A percentile compares a stretch with the other conserved stretches of the same genome.
Evolutionary conservation across 2,329 filamentous ascomycete species (phyloP).

Genomic region (Sclerotinia glacialis): DNA sequence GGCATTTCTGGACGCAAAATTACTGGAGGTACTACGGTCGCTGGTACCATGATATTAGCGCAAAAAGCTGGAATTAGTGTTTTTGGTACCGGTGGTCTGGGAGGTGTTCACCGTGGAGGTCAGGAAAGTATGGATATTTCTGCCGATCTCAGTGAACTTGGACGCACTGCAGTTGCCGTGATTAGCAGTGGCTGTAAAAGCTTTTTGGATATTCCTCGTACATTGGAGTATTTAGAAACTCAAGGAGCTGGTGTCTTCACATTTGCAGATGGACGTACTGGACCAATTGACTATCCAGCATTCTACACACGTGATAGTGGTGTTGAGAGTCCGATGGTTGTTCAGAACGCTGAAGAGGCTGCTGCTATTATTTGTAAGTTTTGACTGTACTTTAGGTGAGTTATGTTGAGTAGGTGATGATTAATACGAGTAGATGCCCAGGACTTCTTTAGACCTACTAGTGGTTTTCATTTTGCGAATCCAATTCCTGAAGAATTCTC

Average conservation of each 20-base stretch:
- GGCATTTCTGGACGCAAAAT: conserved; percentile 64
- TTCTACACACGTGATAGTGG: conserved; percentile 93
- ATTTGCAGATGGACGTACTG: conserved; percentile 76
- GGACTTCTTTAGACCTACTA: conserved; percentile 58
- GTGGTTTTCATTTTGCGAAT: conserved; percentile 85
- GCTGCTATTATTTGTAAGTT: conserved; percentile 76
- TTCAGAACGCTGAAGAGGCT: conserved; percentile 75
- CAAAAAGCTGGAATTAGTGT: conserved; percentile 83
- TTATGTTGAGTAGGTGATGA: background rate
- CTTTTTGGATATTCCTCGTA: conserved; percentile 87
- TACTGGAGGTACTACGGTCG: conserved; percentile 89
- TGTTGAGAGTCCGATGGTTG: conserved; percentile 70
- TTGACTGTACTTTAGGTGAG: background rate
- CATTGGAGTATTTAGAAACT: conserved; percentile 73
- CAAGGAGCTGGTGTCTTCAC: conserved; percentile 81
- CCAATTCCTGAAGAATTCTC: conserved; percentile 62
- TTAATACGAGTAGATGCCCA: conserved; percentile 58
- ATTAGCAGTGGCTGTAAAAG: conserved; percentile 92
- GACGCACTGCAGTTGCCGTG: conserved; percentile 83
- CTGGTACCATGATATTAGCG: conserved; percentile 89
- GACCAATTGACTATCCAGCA: conserved; percentile 78
- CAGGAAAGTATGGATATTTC: conserved; percentile 89
- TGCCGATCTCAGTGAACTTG: conserved; percentile 90
- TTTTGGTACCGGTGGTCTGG: conserved; percentile 91
- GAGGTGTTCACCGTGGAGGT: conserved; percentile 88